Evolutionary conservation across 768 basidiomycete species (phyloP).

Genomic region (Favolaschia claudopus): DNA sequence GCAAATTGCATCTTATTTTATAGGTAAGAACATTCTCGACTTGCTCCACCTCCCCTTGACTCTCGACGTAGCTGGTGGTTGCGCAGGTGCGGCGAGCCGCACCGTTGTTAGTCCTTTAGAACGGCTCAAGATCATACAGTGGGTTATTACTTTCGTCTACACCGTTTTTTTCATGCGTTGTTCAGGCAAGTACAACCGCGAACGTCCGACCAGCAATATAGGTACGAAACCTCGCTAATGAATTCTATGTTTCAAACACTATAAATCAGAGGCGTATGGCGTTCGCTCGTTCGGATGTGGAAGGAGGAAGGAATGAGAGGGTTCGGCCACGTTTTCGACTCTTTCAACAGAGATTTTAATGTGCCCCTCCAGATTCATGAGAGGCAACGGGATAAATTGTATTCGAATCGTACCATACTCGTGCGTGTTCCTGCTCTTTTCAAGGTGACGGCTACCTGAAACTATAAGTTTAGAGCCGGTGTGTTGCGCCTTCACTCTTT

Average conservation of each 20-base stretch:
- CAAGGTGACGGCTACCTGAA: background rate
- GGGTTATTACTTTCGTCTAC: constrained; percentile 39
- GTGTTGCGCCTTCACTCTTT: background rate
- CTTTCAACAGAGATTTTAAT: background rate
- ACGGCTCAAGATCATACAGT: constrained; percentile 97
- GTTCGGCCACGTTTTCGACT: background rate
- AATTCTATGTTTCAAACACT: background rate
- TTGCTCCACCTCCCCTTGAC: background rate
- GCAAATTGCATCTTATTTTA: constrained; percentile 52
- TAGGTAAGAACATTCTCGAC: constrained; percentile 38
- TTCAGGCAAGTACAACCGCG: constrained; percentile 91
- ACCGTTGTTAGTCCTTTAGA: constrained; percentile 95
- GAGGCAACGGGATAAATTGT: constrained; percentile 92
- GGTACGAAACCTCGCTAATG: constrained; percentile 12
- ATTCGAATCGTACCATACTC: constrained; percentile 92
- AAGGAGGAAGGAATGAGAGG: constrained; percentile 91
- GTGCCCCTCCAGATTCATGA: constrained; percentile 63
- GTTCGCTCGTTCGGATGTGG: constrained; percentile 89
- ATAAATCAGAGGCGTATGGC: constrained; percentile 71
- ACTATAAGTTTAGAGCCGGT: constrained; percentile 9
- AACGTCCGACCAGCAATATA: constrained; percentile 70
- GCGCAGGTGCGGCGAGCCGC: constrained; percentile 74
- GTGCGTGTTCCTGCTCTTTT: constrained; percentile 40
- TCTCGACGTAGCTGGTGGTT: constrained; percentile 54
- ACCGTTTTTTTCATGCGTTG: background rate